Conservation (phyloP, 176 grass and related monocot species). For the Aegilops bicornis region DNA sequence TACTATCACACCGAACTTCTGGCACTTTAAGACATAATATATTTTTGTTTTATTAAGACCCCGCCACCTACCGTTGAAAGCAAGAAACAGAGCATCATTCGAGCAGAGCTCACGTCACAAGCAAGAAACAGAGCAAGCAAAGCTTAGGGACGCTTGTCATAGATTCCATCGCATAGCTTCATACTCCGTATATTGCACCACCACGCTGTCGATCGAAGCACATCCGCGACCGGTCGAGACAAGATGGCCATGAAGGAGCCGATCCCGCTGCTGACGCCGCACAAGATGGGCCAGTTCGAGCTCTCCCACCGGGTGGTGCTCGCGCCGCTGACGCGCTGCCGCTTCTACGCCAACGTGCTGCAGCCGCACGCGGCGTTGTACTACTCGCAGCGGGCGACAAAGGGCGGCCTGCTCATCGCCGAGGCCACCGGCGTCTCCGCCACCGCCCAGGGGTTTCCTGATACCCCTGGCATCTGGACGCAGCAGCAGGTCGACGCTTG, state of each 20-base stretch:
- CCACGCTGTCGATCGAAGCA: background rate
- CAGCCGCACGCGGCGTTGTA: constrained; percentile 25
- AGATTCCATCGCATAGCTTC: background rate
- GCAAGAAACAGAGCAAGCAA: background rate
- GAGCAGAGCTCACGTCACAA: background rate
- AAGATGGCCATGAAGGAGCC: background rate
- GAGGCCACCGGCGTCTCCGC: constrained; percentile 40
- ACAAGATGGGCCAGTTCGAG: constrained; percentile 30
- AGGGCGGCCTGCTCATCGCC: constrained; percentile 41
- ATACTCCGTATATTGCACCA: too few species aligned
- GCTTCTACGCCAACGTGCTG: background rate
- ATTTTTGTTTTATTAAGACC: background rate
- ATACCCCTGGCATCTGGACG: constrained; percentile 33
- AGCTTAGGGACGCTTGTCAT: background rate
- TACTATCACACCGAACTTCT: background rate
- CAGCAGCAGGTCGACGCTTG: constrained; percentile 37
- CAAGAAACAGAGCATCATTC: too few species aligned
- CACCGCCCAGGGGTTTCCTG: constrained; percentile 37
- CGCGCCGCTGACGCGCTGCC: background rate
- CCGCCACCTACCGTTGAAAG: background rate
- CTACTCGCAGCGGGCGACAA: constrained; percentile 47
- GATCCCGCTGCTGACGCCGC: constrained; percentile 35
- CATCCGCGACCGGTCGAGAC: background rate
- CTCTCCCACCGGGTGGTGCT: constrained; percentile 17
- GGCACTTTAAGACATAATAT: background rate